These are phyloP conservation scores for Coemansia sp. DNA, from an alignment of 192 early-diverging fungal species.

Conservation along the genomic window DNA sequence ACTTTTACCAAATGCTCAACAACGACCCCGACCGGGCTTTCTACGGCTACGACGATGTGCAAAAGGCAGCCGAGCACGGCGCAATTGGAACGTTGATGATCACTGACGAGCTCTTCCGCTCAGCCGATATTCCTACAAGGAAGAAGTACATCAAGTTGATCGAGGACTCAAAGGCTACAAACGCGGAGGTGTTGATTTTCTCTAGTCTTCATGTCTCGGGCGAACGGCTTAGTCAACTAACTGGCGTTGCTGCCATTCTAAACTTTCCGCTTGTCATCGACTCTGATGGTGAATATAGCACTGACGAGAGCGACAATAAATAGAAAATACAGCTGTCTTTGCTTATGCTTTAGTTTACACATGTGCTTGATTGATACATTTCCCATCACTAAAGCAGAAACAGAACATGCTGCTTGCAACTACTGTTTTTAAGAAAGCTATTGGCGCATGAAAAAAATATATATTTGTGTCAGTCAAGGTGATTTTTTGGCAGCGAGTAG, in stretches of 20 bases:
- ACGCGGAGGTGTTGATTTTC: conserved; percentile 82
- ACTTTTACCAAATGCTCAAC: conserved; percentile 89
- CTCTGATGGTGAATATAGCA: conserved; percentile 59
- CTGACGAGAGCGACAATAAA: conserved; percentile 33
- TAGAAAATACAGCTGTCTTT: neutral
- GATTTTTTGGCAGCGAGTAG: no score
- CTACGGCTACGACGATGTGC: conserved; percentile 88
- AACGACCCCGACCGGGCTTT: conserved; percentile 87
- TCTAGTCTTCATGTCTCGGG: conserved; percentile 93
- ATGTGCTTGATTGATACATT: neutral
- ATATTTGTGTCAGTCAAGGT: no score
- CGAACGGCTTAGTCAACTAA: conserved; percentile 91
- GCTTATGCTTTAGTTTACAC: neutral
- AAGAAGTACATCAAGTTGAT: conserved; percentile 85
- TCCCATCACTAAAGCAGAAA: neutral
- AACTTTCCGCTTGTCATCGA: conserved; percentile 89
- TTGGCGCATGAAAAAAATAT: no score
- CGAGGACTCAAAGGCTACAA: conserved; percentile 70
- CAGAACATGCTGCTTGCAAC: neutral
- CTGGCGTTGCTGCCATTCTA: conserved; percentile 92
- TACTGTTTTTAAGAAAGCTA: no score
- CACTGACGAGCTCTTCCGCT: conserved; percentile 89
- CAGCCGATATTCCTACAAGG: conserved; percentile 81
- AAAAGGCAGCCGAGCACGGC: conserved; percentile 76
- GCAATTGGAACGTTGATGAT: conserved; percentile 88